Base-by-base conservation (phyloP, 768 basidiomycete species). In the Dendrothele bispora region DNA sequence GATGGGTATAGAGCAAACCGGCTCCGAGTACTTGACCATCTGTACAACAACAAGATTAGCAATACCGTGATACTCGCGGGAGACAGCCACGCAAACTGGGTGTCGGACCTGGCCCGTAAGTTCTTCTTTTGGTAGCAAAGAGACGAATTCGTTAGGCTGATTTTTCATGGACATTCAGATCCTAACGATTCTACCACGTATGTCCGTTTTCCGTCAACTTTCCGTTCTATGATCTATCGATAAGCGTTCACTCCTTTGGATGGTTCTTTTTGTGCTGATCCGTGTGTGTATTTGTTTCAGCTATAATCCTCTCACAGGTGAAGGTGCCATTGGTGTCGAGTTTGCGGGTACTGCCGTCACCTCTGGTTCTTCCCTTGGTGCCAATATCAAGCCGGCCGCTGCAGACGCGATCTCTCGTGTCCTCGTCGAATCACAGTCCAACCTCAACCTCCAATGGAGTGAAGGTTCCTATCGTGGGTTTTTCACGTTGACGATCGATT, bases 31-130 rank as follows among this genome's bases (percentile, higher is more conserved):
- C 65, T 82, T 20, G 66, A 76, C 43, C 73, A 79, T 48, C 61
- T 83, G n/a, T 70, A 75, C 54, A 43, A 63, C 24, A 73, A 79
- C 54, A 64, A 68, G 39, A 81, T 83, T 46, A 67, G 64, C 61
- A 82, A 82, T 56, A 76, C 75, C 1, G 57, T 82, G 48, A 73
- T 82, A 44, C 66, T 83, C n/a, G 69, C 80, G n/a, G 80, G 82
- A 11, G 82, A 84, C 55, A 78, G 77, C 43, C 80, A 83, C 55
- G 78, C 78, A 4, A 80, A 80, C 57, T 82, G 80, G 80, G 80
- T 76, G 12, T 80, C 75, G 35, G 80, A 83, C 55, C 67, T 80
- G 14, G 73, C 77, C 29, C 74, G 78, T 77, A 52, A 54, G 77
- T 67, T 21, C 34, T 15, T 18, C 30, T 15, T 35, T 18, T 41